Conservation (phyloP, 2,329 filamentous ascomycete species). For the Phoma sp. region DNA sequence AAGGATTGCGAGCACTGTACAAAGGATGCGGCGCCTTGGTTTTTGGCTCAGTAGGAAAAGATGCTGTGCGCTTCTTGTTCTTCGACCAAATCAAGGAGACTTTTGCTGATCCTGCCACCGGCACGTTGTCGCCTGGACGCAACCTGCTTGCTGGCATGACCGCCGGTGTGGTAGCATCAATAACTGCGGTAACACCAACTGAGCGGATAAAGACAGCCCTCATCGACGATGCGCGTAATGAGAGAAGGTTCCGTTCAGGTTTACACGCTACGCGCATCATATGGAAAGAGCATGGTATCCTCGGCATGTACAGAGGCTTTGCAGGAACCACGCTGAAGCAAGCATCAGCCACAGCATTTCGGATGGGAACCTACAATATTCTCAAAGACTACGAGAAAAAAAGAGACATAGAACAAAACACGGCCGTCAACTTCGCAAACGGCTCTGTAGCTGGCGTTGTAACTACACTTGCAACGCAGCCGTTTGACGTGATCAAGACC, state of each 20-base stretch:
- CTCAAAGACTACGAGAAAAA: slow-evolving; percentile 64
- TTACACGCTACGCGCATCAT: slow-evolving; percentile 60
- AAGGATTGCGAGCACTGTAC: slow-evolving; percentile 66
- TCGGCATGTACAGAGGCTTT: slow-evolving; percentile 64
- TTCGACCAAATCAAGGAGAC: slow-evolving; percentile 69
- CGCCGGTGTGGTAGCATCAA: slow-evolving; percentile 66
- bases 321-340: slow-evolving; percentile 68
- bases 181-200: slow-evolving; percentile 71
- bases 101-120: slow-evolving; percentile 62
- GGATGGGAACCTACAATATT: slow-evolving; percentile 68
- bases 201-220: slow-evolving; percentile 73
- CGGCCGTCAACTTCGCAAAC: slow-evolving; percentile 65
- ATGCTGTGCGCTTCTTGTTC: slow-evolving; percentile 69
- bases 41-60: slow-evolving; percentile 67
- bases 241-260: slow-evolving; percentile 58
- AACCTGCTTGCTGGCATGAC: slow-evolving; percentile 70
- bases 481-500: slow-evolving; percentile 70
- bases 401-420: slow-evolving; percentile 57
- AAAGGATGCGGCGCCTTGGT: slow-evolving; percentile 68
- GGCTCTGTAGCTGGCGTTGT: slow-evolving; percentile 66
- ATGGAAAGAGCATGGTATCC: slow-evolving; percentile 60
- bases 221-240: slow-evolving; percentile 65
- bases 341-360: slow-evolving; percentile 65
- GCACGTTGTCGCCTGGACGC: slow-evolving; percentile 60
- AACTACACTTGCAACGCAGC: slow-evolving; percentile 66